Evolutionary conservation across 1,284 basidiomycete genomes (phyloP), one percentile per base, ranked within the genome.

Genomic region (Caloboletus firmus): DNA sequence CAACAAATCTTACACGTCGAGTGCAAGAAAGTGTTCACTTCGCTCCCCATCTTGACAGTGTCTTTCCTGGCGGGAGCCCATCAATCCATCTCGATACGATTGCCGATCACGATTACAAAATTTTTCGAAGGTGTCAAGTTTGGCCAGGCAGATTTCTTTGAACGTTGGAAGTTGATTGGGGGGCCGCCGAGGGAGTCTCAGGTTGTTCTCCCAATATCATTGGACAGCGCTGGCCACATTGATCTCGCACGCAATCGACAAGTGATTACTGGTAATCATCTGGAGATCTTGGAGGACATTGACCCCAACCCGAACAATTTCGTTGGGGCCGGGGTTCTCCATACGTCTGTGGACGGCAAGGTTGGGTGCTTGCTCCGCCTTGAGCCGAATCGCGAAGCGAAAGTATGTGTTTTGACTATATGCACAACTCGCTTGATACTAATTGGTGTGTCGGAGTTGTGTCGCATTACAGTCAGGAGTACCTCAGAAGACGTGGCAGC

Each of bases 111-210:
- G 49, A 68, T 97, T 59, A 89, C 87, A 42, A 95, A 96, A 72
- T 99, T 99, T 73, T 80, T 98, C 59, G 95, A 98, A 69, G 91
- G 91, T 35, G 94, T 98, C 52, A 88, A 87, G 64, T 81, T 99
- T 35, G 85, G 83, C 15, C 79, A 83, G 55, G 76, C 81, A 0
- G 91, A 96, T 62, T 99, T 99, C 79, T 99, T 99, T 72, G 95
- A 98, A 72, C 81, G 97, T 51, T 99, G 97, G 97, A 94, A 94
- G 72, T 77, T 98, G 64, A 98, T 99, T 54, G 96, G 96, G 18
- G 95, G 94, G 1, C 81, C 95, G 28, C 94, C 95, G 24, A 82
- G 95, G 52, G 97, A 99, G 75, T 84, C 90, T 18, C 97, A 99
- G 72, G 75, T 76, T 56, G 83, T 99, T 57, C 97, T 98, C 74